Conservation (phyloP, 73 alveolate species). For the Stentor roeselii region DNA sequence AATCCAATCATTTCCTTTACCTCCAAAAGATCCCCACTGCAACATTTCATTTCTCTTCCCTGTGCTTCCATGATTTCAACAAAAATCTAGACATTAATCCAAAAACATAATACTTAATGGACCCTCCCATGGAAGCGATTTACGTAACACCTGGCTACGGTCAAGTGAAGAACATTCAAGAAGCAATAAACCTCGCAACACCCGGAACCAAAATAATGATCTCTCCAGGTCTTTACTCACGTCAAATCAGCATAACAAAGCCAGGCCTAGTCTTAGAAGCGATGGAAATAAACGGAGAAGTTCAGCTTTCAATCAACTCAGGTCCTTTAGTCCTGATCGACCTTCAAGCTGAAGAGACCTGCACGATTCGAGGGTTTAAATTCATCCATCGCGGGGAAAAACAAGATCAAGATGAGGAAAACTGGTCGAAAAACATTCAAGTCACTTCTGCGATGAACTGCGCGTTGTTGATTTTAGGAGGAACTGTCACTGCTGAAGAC, state of each 20-base stretch:
- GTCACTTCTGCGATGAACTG: constrained; percentile 11
- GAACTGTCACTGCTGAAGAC: constrained; percentile 16
- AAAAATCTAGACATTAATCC: no score
- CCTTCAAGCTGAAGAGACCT: not conserved
- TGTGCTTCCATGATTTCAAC: no score
- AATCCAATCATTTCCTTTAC: no score
- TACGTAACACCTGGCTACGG: constrained; percentile 19
- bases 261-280: constrained; percentile 25
- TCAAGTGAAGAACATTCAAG: not conserved
- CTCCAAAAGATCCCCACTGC: no score
- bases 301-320: not conserved
- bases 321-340: constrained; percentile 18
- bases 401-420: not conserved
- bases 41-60: no score
- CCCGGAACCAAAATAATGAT: not conserved
- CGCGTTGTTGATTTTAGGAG: constrained; percentile 21
- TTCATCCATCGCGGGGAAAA: constrained; percentile 14
- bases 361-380: constrained; percentile 25
- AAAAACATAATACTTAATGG: no score
- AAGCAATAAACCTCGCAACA: constrained; percentile 20
- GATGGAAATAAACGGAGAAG: constrained; percentile 25
- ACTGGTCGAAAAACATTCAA: not conserved
- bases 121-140: constrained; percentile 8
- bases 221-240: constrained; percentile 29
- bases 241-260: not conserved